These are phyloP conservation scores for Oldenlandia corymbosa DNA, from an alignment of 257 asterid species.

Conservation along the genomic window DNA sequence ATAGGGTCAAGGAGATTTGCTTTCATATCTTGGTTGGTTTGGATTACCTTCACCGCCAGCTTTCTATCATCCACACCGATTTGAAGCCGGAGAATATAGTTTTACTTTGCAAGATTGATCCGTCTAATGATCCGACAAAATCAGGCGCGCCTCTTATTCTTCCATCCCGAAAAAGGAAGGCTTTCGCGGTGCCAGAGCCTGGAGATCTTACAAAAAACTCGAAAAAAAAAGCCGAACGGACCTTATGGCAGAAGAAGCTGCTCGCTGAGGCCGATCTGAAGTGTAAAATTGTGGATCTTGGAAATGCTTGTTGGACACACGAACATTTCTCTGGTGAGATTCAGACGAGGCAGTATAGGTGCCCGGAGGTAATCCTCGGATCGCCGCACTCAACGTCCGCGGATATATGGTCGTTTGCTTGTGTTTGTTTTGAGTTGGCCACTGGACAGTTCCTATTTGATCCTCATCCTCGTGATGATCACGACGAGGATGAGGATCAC, in stretches of 20 bases:
- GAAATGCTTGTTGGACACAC: constrained; percentile 98
- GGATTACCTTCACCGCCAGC: constrained; percentile 87
- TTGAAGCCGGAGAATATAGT: constrained; percentile 92
- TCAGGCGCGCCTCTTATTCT: constrained; percentile 60
- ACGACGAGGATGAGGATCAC: constrained; percentile 97
- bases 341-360: constrained; percentile 94
- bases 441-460: constrained; percentile 96
- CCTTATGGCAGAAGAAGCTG: constrained; percentile 62
- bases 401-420: constrained; percentile 96
- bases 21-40: constrained; percentile 74
- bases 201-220: constrained; percentile 84
- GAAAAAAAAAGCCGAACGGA: constrained; percentile 73
- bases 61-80: constrained; percentile 96
- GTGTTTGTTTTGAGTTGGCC: constrained; percentile 94
- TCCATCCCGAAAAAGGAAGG: constrained; percentile 56
- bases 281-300: constrained; percentile 95
- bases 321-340: constrained; percentile 86
- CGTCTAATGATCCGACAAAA: constrained; percentile 67
- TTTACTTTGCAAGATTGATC: constrained; percentile 69
- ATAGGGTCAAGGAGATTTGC: constrained; percentile 86
- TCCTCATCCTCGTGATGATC: constrained; percentile 88
- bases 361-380: constrained; percentile 92
- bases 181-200: constrained; percentile 39
- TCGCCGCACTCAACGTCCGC: constrained; percentile 90
- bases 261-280: constrained; percentile 73